Evolutionary conservation across 768 basidiomycete species (phyloP).

Genomic region (Filobasidium wieringae): DNA sequence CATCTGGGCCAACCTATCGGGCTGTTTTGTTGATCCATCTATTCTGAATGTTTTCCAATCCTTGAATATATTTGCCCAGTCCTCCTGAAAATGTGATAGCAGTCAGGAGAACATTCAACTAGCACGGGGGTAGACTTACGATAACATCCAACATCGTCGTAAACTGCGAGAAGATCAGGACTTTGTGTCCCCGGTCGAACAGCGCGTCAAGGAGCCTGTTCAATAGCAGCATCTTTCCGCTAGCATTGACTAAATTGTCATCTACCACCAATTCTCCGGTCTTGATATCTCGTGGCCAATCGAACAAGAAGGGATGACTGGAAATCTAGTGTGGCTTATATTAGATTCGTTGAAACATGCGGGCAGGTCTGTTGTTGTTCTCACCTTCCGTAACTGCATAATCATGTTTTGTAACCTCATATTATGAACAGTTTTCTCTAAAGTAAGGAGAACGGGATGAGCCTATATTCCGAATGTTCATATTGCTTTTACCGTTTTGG

Average conservation of each 20-base stretch:
- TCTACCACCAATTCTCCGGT: constrained; percentile 57
- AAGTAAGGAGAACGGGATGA: not conserved
- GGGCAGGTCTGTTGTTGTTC: constrained; percentile 35
- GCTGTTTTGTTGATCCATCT: constrained; percentile 72
- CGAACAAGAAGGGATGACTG: constrained; percentile 81
- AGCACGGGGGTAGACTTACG: constrained; percentile 47
- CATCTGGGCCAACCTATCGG: constrained; percentile 76
- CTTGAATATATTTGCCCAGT: constrained; percentile 80
- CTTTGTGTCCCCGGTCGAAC: constrained; percentile 69
- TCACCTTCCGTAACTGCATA: constrained; percentile 95
- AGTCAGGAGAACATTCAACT: not conserved
- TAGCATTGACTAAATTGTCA: constrained; percentile 68
- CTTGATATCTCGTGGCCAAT: constrained; percentile 59
- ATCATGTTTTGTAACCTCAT: constrained; percentile 87
- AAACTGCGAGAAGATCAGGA: constrained; percentile 66
- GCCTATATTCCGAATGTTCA: not conserved
- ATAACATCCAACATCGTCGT: constrained; percentile 93
- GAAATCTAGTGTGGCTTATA: constrained; percentile 18
- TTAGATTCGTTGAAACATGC: not conserved
- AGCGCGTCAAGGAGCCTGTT: constrained; percentile 74
- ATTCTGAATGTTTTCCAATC: constrained; percentile 77
- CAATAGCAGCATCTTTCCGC: constrained; percentile 95
- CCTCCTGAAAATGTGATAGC: constrained; percentile 41
- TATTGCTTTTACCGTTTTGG: no score
- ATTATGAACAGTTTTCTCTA: constrained; percentile 77